Base-by-base conservation (phyloP, 1,284 basidiomycete species). In the Ceratobasidium theobromae region DNA sequence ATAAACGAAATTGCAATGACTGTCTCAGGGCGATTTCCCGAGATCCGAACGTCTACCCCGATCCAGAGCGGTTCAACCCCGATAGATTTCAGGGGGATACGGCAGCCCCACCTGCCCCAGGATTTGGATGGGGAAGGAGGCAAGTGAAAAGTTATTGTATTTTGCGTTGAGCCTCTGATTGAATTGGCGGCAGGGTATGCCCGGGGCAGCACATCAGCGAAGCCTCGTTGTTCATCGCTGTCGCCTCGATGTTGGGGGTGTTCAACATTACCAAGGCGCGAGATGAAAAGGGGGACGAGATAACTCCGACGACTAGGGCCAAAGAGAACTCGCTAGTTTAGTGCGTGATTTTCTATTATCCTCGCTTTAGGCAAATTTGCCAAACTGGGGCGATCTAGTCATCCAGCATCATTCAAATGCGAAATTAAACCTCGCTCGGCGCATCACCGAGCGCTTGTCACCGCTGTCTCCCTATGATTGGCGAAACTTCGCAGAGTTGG, bases 391-490 rank as follows among this genome's bases (percentile, higher is more conserved):
- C 4, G 16, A 16, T 38, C 14, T 28, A 60, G 57, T 21, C 57
- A 60, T 33, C 69, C 21, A 49, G 68, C 52, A 18, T 54, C 69
- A 8, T 70, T 70, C 67, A 53, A 68, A 43, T 70, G 69, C 46
- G 48, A 43, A n/a, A 67, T 70, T 33, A 52, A 57, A 16, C 69
- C 69, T 40, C 69, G 69, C 43, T 64, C 67, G 30, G 48, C 35
- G 4, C 67, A 60, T 35, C 57, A 70, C 25, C 32, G 18, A 16
- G 27, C 27, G 2, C 28, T 58, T 4, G 43, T 48, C 14, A 25
- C 43, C 2, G 23, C 12, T 11, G 6, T 51, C 6, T 8, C 21
- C 4, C 6, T 51, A 11, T 45, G 18, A 45, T 11, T 45, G 35
- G 35, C n/a, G n/a, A n/a, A n/a, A n/a, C n/a, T n/a, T 38, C 16